These are phyloP conservation scores for Phialophora verrucosa DNA, from an alignment of 2,329 filamentous ascomycete genomes.

Conservation along the genomic window DNA sequence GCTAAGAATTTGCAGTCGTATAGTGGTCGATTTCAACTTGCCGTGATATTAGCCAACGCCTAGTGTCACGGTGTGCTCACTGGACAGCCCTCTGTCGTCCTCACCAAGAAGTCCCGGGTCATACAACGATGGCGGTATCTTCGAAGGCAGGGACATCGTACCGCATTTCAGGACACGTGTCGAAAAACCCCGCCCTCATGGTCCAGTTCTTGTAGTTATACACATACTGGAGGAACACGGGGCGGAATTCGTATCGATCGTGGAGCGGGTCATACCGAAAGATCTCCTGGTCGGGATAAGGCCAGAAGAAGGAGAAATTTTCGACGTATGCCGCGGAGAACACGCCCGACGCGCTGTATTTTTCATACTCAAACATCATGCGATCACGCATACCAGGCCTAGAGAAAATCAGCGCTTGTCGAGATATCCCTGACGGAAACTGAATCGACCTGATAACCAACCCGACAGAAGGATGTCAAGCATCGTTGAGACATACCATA, in stretches of 20 bases:
- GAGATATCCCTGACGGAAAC: too few relatives aligned
- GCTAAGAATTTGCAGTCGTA: constrained; percentile 26
- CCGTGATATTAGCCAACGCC: constrained; percentile 9
- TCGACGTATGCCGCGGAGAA: constrained; percentile 36
- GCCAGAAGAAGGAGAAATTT: constrained; percentile 37
- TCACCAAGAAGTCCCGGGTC: not conserved
- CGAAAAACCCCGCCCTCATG: constrained; percentile 35
- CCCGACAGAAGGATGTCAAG: too few relatives aligned
- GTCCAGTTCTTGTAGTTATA: constrained; percentile 36
- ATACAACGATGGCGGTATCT: not conserved
- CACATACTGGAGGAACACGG: constrained; percentile 27
- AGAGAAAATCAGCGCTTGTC: too few relatives aligned
- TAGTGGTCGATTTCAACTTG: constrained; percentile 39
- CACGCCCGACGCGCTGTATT: constrained; percentile 29
- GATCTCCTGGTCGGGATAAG: constrained; percentile 31
- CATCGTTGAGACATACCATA: constrained; percentile 23
- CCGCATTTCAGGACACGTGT: constrained; percentile 35
- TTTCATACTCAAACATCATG: constrained; percentile 35
- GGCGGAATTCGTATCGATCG: constrained; percentile 28
- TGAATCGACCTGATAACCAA: too few relatives aligned
- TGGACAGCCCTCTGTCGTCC: too few relatives aligned
- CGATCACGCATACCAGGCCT: constrained; percentile 35
- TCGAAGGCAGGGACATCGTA: constrained; percentile 32
- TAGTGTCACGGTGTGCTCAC: too few relatives aligned
- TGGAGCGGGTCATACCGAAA: constrained; percentile 23